phyloP scores from a whole-genome alignment of 139 green algal species.

The Micromonas commoda region DNA sequence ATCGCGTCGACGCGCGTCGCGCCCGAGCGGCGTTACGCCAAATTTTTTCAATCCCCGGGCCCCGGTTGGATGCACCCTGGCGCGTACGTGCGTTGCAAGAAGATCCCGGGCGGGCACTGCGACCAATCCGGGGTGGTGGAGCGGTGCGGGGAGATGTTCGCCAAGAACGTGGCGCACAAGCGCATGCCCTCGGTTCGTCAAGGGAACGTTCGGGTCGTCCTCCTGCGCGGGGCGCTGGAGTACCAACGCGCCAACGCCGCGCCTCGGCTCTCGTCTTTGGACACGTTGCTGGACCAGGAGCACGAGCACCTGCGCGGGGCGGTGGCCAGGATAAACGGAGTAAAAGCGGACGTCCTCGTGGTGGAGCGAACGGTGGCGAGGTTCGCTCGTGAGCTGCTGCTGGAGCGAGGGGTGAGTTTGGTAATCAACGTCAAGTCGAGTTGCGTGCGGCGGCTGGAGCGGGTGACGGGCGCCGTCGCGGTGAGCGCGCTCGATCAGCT shows the following conservation, averaged over 20 bases:
- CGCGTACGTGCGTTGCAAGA: neutral
- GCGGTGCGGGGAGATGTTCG: slow-evolving; percentile 34
- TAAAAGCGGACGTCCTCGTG: slow-evolving; percentile 38
- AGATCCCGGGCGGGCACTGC: neutral
- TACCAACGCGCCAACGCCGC: slow-evolving; percentile 41
- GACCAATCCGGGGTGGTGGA: neutral
- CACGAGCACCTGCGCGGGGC: slow-evolving; percentile 29
- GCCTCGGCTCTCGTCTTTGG: slow-evolving; percentile 38
- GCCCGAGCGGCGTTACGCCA: too few species aligned
- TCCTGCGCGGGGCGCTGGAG: slow-evolving; percentile 44
- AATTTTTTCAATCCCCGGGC: too few species aligned
- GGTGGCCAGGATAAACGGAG: slow-evolving; percentile 32
- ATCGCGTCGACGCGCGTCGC: too few species aligned
- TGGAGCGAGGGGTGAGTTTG: slow-evolving; percentile 36
- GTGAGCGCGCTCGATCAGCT: neutral
- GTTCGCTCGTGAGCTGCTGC: slow-evolving; percentile 46
- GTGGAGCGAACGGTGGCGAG: slow-evolving; percentile 44
- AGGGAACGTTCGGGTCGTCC: slow-evolving; percentile 36
- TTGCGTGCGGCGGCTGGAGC: neutral
- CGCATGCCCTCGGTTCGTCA: slow-evolving; percentile 31
- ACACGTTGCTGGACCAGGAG: slow-evolving; percentile 46
- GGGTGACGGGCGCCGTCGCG: neutral
- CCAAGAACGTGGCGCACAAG: slow-evolving; percentile 48
- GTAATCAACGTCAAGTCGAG: slow-evolving; percentile 22
- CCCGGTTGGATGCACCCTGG: slow-evolving; percentile 3